Evolutionary conservation across 164 flowering plant species (phyloP), one percentile per base, ranked within the genome.

Genomic region (Amborella trichopoda): DNA sequence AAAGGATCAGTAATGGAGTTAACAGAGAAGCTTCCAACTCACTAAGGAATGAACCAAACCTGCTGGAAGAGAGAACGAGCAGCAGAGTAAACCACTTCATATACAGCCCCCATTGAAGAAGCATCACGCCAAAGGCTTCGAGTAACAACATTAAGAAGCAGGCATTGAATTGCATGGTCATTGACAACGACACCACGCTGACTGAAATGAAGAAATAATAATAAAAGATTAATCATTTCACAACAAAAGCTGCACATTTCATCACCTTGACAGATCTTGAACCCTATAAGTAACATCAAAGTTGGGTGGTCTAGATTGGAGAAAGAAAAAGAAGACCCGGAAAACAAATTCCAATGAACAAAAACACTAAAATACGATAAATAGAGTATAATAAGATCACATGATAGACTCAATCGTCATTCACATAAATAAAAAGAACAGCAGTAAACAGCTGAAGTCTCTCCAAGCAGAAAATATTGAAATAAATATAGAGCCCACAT

Each of bases 51-150:
- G 14, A 9, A 30, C 36, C 25, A 24, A 63, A 84, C 97, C 93
- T 80, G 83, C 27, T 67, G 68, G 49, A 87, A 78, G 34, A 87
- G 72, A 52, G 66, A 55, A 11, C 67, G 74, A 46, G 83, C 82
- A 44, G 67, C 58, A 53, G 74, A 64, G 17, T 67, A 54, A 41
- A 91, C 74, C 58, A 61, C 64, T 18, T 3, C 37, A 28, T 56
- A 36, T 17, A 69, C 4, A 39, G 69, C 47, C 37, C 40, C 28
- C 32, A 45, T 45, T 6, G 52, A 48, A 16, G 51, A 26, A 37
- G 62, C 52, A 58, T 71, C 67, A 39, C 58, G 59, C 95, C 86
- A 93, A 46, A 93, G 53, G 55, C 65, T 57, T 21, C 48, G 39
- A 5, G 86, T 74, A 40, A 77, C 71, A 58, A 58, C 68, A 69